phyloP scores from a whole-genome alignment of 345 rosid species.

The Melaleuca alternifolia region DNA sequence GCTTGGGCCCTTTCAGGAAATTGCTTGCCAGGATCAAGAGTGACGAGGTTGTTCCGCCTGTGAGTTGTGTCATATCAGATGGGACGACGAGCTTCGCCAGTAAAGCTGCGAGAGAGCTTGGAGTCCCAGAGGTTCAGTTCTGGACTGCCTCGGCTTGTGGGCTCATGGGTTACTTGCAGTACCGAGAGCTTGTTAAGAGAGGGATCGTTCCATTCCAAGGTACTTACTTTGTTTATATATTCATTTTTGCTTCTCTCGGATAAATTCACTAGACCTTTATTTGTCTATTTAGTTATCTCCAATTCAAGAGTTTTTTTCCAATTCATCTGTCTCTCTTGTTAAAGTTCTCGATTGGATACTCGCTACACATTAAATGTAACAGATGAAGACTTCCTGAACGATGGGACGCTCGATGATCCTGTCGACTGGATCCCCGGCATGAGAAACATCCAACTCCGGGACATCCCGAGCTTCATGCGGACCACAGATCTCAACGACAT shows the following conservation, averaged over 20 bases:
- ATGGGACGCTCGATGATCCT: conserved; percentile 14
- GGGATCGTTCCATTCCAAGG: conserved; percentile 29
- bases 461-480: conserved; percentile 21
- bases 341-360: not conserved
- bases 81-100: conserved; percentile 7
- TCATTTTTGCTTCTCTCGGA: not conserved
- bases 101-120: conserved; percentile 13
- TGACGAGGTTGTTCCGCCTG: conserved; percentile 3
- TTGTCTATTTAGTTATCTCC: not conserved
- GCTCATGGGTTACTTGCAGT: conserved; percentile 19
- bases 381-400: conserved; percentile 13
- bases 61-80: conserved; percentile 21
- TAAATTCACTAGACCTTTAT: not conserved
- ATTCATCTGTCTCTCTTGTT: not conserved
- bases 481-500: conserved; percentile 13
- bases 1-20: conserved; percentile 8
- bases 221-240: not conserved
- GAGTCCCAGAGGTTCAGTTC: conserved; percentile 14
- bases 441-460: conserved; percentile 20
- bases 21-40: conserved; percentile 6
- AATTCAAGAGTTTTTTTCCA: not conserved
- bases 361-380: not conserved
- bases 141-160: conserved; percentile 27
- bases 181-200: conserved; percentile 8
- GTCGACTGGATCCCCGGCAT: conserved; percentile 34